Evolutionary conservation across 2,329 filamentous ascomycete genomes (phyloP).

Genomic region (Phaeosphaeria sp.): DNA sequence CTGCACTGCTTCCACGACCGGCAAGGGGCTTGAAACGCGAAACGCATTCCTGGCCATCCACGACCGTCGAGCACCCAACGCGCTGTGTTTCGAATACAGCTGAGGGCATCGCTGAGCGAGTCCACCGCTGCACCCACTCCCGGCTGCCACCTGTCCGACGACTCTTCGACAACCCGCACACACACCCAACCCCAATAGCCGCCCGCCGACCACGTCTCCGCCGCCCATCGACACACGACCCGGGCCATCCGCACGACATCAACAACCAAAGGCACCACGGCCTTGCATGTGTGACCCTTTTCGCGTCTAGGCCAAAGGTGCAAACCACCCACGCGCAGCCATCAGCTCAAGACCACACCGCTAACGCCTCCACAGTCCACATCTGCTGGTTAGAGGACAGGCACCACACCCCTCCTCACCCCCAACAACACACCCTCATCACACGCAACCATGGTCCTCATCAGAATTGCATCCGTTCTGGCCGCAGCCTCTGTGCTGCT

Average conservation of each 20-base stretch:
- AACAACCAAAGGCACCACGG: constrained; percentile 9
- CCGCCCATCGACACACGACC: constrained; percentile 8
- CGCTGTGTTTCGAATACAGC: constrained; percentile 45
- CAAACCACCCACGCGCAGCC: constrained; percentile 12
- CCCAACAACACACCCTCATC: constrained; percentile 4
- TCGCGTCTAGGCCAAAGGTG: constrained; percentile 33
- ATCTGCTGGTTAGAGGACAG: constrained; percentile 26
- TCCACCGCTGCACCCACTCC: constrained; percentile 27
- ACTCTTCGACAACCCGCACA: constrained; percentile 17
- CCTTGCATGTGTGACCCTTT: constrained; percentile 31
- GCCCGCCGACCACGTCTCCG: constrained; percentile 8
- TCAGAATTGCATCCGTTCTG: constrained; percentile 38
- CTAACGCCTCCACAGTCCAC: constrained; percentile 31
- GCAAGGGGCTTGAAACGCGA: constrained; percentile 40
- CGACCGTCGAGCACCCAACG: constrained; percentile 37
- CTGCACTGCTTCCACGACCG: constrained; percentile 25
- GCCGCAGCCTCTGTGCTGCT: constrained; percentile 40
- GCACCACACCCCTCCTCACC: constrained; percentile 9
- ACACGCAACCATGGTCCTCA: constrained; percentile 41
- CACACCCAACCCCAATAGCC: constrained; percentile 2
- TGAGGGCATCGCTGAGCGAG: constrained; percentile 44
- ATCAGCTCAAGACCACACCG: constrained; percentile 9
- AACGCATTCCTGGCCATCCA: constrained; percentile 44
- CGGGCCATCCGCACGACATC: constrained; percentile 12
- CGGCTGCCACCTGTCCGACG: constrained; percentile 14